phyloP scores from a whole-genome alignment of 352 stramenopile species.

The Hyaloperonospora brassicae region DNA sequence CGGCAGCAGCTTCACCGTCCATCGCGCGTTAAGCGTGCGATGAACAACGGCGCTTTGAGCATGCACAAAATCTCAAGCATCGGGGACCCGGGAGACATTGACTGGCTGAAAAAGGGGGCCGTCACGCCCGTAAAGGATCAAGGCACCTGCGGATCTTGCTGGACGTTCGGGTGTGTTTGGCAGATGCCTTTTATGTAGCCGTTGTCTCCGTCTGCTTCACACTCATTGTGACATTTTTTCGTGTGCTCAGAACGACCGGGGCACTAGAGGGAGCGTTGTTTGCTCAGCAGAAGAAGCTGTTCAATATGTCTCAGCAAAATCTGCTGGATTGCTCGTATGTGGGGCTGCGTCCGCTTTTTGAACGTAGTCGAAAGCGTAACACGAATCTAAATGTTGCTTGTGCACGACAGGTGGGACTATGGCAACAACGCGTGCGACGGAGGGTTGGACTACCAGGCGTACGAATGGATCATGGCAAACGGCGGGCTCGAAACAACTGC shows the following conservation, averaged over 20 bases:
- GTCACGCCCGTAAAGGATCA: constrained; percentile 89
- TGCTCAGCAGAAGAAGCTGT: constrained; percentile 60
- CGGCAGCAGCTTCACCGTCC: constrained; percentile 39
- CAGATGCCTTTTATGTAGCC: not conserved
- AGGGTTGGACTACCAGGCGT: constrained; percentile 86
- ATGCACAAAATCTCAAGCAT: constrained; percentile 37
- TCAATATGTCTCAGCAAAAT: constrained; percentile 84
- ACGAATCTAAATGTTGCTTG: constrained; percentile 4
- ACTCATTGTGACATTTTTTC: constrained; percentile 4
- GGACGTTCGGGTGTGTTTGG: constrained; percentile 74
- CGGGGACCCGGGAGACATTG: constrained; percentile 52
- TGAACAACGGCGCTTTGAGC: constrained; percentile 51
- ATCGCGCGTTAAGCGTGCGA: constrained; percentile 37
- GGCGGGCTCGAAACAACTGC: constrained; percentile 67
- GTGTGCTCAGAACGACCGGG: constrained; percentile 55
- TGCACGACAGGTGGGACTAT: constrained; percentile 65
- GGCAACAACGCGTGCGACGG: constrained; percentile 88
- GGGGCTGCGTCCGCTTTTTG: not conserved
- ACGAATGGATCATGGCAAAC: constrained; percentile 81
- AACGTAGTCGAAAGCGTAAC: not conserved
- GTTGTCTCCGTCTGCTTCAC: not conserved
- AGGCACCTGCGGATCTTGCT: constrained; percentile 87
- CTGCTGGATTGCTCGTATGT: constrained; percentile 86
- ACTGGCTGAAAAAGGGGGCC: constrained; percentile 82
- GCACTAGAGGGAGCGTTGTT: constrained; percentile 73